Base-by-base conservation (phyloP, 371 early-diverging fungal genomes). In the Mortierella sp. region DNA sequence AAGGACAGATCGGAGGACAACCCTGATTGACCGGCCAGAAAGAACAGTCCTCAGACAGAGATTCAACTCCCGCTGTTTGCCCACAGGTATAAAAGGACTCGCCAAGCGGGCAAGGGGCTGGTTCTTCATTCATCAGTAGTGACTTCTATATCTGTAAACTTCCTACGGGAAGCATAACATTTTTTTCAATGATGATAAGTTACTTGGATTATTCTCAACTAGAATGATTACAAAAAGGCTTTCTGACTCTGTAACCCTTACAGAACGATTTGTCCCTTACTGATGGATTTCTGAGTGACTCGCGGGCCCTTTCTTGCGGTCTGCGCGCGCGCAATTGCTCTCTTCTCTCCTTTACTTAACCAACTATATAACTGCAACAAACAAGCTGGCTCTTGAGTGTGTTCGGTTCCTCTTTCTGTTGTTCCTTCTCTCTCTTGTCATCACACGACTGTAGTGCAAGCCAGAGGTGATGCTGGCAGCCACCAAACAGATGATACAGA, bases 161-260 rank as follows among this genome's bases (percentile, higher is more conserved):
- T 44, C 64, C 29, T 44, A 56, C 60, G 60, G 64, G 64, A 52
- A 56, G 44, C 55, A 53, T 55, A 64, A 64, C 55, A 55, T 64
- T 55, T 64, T 64, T 64, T 64, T 53, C 53, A 64, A 64, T 64
- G 64, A 64, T 64, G 64, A 64, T 52, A 55, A 53, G 55, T 55
- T 64, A 64, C 64, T 64, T 64, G 53, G 43, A 64, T 64, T 53
- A 64, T 64, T 55, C 55, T 64, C 64, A 64, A 64, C 64, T 64
- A 55, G 64, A 64, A 64, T 64, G 64, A 64, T 64, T 64, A 64
- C 56, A 53, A 64, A 62, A 64, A 64, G 64, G 64, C 64, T 63
- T 64, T 64, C 64, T 64, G 64, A 64, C 64, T 56, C 45, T 18
- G 26, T n/a, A 18, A 0, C n/a, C 44, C 53, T 56, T 64, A 64